Evolutionary conservation across 1,139 yeast genomes (phyloP).

Genomic region (Zygosaccharomyces sapae): DNA sequence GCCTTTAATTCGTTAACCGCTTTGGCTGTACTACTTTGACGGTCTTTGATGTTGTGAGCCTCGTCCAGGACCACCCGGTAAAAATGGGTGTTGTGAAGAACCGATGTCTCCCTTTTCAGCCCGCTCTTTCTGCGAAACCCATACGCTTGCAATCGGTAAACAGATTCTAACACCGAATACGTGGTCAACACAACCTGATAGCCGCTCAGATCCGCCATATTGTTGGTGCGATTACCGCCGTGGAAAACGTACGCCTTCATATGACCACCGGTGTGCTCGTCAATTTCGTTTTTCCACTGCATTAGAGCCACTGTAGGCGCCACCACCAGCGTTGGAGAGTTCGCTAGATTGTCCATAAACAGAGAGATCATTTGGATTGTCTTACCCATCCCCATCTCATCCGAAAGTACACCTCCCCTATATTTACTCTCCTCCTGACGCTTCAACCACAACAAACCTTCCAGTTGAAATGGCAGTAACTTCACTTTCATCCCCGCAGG

Average conservation of each 20-base stretch:
- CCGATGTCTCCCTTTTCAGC: conserved; percentile 68
- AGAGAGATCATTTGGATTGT: conserved; percentile 92
- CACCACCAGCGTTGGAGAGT: conserved; percentile 78
- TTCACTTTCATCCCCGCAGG: conserved; percentile 74
- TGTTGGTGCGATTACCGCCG: conserved; percentile 71
- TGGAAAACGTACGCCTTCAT: conserved; percentile 71
- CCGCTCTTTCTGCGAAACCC: conserved; percentile 77
- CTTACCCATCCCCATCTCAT: conserved; percentile 99
- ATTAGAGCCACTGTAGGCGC: conserved; percentile 97
- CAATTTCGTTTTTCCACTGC: conserved; percentile 96
- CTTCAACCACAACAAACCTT: conserved; percentile 85
- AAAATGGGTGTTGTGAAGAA: conserved; percentile 69
- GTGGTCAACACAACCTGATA: conserved; percentile 87
- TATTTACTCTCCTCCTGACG: conserved; percentile 74
- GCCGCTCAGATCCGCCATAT: conserved; percentile 51
- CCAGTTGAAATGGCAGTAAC: conserved; percentile 84
- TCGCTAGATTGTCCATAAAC: conserved; percentile 60
- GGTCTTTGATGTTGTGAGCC: conserved; percentile 94
- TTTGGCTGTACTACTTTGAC: conserved; percentile 87
- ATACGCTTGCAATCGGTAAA: conserved; percentile 70
- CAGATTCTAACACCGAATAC: conserved; percentile 85
- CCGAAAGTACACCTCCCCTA: conserved; percentile 92
- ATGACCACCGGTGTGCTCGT: conserved; percentile 68
- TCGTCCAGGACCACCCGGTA: conserved; percentile 89
- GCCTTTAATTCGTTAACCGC: conserved; percentile 76